Evolutionary conservation across 1,284 basidiomycete species (phyloP), one percentile per base, ranked within the genome.

Genomic region (Amylostereum areolatum): DNA sequence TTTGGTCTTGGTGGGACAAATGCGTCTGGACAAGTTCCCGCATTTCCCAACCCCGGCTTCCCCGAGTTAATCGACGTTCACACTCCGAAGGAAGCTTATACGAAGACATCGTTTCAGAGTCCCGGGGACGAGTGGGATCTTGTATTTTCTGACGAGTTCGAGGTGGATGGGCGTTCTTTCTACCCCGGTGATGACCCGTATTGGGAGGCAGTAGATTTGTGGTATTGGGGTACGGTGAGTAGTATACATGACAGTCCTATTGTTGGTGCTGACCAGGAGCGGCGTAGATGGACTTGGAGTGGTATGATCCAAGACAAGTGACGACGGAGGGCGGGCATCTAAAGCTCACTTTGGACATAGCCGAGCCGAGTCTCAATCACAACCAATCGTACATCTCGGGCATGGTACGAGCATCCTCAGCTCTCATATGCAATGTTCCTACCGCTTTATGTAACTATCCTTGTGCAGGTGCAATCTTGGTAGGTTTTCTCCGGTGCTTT

Each of bases 101-200:
- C 68, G 4, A 68, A 70, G 34, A 59, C 58, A 3, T 72, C 74
- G 49, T 68, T 52, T 48, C 49, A 51, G n/a, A 69, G 73, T 42
- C 67, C 71, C 33, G 63, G 66, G 12, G 43, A 51, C 3, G 52
- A 65, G 8, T 72, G 70, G 63, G 68, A 69, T 37, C 72, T 87
- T 35, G 82, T 84, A 2, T 86, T 81, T 62, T 83, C 80, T 2
- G 83, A 85, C 61, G 84, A 85, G 67, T 87, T 87, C 63, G 75
- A 85, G 50, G 62, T 67, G 34, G 76, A 78, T 5, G 81, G 81
- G 0, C 70, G 82, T 25, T 73, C 78, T 36, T 82, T 80, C 62
- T 74, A 71, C 49, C 66, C 71, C 2, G 72, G 73, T 0, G 61
- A 80, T 50, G 79, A 81, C 58, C 78, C 81, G 1, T 80, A 76